Base-by-base conservation (phyloP, 106 monocot species). In the Allium fistulosum region DNA sequence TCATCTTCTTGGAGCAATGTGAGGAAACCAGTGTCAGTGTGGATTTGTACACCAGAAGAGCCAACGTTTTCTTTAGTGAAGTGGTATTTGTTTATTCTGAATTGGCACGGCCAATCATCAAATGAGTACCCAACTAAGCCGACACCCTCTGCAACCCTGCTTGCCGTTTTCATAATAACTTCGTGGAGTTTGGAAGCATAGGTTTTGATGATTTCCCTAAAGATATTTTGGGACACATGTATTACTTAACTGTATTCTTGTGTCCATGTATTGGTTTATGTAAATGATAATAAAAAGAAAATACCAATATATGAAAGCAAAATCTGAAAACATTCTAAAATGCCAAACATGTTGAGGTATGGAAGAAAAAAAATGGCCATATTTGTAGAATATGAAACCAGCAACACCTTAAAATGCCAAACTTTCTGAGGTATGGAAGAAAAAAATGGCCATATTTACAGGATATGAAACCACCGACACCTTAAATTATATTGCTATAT, bases 1-100 rank as follows among this genome's bases (percentile, higher is more conserved):
- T 83, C 83, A 45, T 87, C 87, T 66, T 87, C 88, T 73, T 88
- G 84, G 13, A 88, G 84, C 52, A 88, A 71, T 7, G 84, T 88
- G 65, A 84, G 75, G 79, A 84, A 88, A 37, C 77, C 61, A 4
- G 75, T 67, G 58, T 84, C 88, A 0, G 88, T 88, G 73, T 88
- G 88, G 62, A 79, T 74, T 61, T 78, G 78, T 7, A 84, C 84
- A 11, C 84, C 88, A 15, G 69, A 13, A 47, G 79, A 81, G 6
- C 88, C 88, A 3, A 88, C 81, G 4, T 78, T 70, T 37, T 74
- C 81, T 14, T 78, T 45, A 0, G 73, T 74, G 76, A 84, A 88
- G 46, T 76, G 57, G 58, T 88, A 88, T 69, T 70, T 81, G 81
- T 88, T 88, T 9, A 84, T 37, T n/a, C 84, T 67, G 8, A 84